Base-by-base conservation (phyloP, 2,329 filamentous ascomycete species). In the Cordyceps sp. region DNA sequence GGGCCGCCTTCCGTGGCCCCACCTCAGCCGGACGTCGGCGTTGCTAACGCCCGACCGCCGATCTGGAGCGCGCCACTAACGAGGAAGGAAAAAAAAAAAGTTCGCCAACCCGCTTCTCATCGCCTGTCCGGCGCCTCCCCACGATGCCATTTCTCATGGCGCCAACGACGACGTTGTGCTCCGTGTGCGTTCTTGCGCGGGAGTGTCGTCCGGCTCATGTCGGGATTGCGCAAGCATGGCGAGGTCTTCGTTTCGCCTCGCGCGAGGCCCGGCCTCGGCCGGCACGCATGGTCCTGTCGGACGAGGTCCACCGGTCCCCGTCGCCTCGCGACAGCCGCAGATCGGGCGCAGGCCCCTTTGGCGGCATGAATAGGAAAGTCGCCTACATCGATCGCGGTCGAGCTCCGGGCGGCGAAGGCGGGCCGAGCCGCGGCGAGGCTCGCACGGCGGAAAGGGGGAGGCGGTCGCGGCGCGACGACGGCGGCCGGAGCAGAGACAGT, bases 221-320 rank as follows among this genome's bases (percentile, higher is more conserved):
- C 10, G 31, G 36, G 20, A 33, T 39, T 20, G 22, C 44, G 15
- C 52, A 49, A 36, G 42, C 53, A 51, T 56, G 47, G 42, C 36
- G 52, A 20, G 36, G 42, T 20, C 52, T 53, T 36, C 53, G 57
- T 33, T 49, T 53, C 39, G 46, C 52, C 33, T 52, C 54, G 26
- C 53, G 48, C 15, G 46, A 48, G 32, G 46, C 44, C 32, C 53
- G 46, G 34, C 38, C 49, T 36, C 51, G 54, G 33, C 62, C 69
- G 23, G 68, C 67, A 26, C 66, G 69, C 31, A 72, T 73, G 69
- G 60, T 69, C 20, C 57, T 74, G 6, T 69, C 69, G 8, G 60
- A 70, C 40, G 57, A 55, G 29, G 69, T 73, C 17, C 55, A 58
- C 24, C 57, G 55, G 37, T 34, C 55, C 6, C 51, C 59, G 25